These are phyloP conservation scores for Trichoderma virens DNA, from an alignment of 495 filamentous ascomycete genomes.

Conservation along the genomic window DNA sequence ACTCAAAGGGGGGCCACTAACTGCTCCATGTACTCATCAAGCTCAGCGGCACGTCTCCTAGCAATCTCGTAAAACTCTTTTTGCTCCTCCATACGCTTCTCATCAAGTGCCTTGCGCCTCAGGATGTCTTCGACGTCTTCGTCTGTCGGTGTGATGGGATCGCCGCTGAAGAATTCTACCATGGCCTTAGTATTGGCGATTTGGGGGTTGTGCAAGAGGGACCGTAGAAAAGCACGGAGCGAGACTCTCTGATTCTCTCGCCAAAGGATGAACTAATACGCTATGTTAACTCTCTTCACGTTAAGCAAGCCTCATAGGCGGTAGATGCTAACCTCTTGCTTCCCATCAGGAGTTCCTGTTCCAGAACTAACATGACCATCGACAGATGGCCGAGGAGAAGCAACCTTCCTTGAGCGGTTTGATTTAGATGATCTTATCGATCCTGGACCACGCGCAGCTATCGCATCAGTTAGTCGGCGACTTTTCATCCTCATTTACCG, in stretches of 20 bases:
- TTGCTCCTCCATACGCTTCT: conserved; percentile 84
- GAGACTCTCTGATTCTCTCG: conserved; percentile 90
- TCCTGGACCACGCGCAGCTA: background rate
- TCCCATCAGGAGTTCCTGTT: background rate
- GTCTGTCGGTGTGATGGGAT: conserved; percentile 63
- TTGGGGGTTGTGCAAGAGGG: conserved; percentile 73
- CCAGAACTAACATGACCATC: conserved; percentile 13
- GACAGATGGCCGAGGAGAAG: background rate
- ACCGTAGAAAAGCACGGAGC: conserved; percentile 79
- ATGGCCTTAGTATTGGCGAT: conserved; percentile 75
- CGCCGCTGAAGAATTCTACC: conserved; percentile 65
- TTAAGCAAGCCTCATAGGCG: background rate
- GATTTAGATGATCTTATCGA: background rate
- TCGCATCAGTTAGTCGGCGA: background rate
- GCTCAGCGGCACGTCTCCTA: conserved; percentile 74
- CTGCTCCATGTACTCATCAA: conserved; percentile 98
- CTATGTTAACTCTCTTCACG: conserved; percentile 10
- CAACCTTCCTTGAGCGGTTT: background rate
- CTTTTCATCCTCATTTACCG: background rate
- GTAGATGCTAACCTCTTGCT: conserved; percentile 17
- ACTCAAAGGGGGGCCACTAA: conserved; percentile 36
- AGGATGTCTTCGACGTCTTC: conserved; percentile 77
- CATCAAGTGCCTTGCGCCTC: conserved; percentile 73
- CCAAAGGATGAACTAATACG: conserved; percentile 52
- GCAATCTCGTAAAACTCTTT: conserved; percentile 93